A percentile compares a stretch with the other conserved stretches of the same genome.
Evolutionary conservation across 164 flowering plant genomes (phyloP).

Genomic region (Vitis rupestris): DNA sequence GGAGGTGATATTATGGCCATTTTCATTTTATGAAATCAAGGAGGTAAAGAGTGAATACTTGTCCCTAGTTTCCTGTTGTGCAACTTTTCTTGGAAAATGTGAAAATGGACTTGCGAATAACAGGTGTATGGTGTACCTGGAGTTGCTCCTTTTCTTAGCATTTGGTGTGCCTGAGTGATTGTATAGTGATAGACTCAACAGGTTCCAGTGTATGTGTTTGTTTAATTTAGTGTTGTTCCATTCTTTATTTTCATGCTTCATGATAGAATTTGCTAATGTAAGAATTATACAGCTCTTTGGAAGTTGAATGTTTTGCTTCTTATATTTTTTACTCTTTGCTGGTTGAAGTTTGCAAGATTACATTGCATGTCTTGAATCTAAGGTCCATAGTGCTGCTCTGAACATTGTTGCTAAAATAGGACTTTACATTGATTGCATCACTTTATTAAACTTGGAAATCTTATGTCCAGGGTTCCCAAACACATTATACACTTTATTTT

Average conservation of each 20-base stretch:
- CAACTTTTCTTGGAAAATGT: conserved; percentile 17
- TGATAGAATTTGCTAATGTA: not conserved
- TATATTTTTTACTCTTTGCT: too few relatives aligned
- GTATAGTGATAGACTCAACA: conserved; percentile 11
- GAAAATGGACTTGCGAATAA: conserved; percentile 19
- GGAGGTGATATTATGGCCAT: conserved; percentile 31
- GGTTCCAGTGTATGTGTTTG: conserved; percentile 13
- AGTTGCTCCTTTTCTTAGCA: conserved; percentile 4
- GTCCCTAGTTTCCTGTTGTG: conserved; percentile 13
- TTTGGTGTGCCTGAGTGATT: conserved; percentile 16
- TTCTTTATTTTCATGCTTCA: not conserved
- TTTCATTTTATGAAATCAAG: not conserved
- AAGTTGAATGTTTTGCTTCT: conserved; percentile 2
- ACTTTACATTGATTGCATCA: too few relatives aligned
- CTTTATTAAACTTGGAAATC: too few relatives aligned
- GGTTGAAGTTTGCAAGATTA: too few relatives aligned
- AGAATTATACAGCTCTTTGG: not conserved
- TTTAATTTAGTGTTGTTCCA: conserved; percentile 4
- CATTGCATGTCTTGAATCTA: too few relatives aligned
- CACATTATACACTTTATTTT: too few relatives aligned
- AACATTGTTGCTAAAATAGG: too few relatives aligned
- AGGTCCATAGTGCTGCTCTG: too few relatives aligned
- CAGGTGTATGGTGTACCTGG: conserved; percentile 19
- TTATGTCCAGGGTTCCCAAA: too few relatives aligned
- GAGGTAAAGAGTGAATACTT: conserved; percentile 11